These are phyloP conservation scores for Ophiostoma tasmaniense DNA, from an alignment of 2,329 filamentous ascomycete genomes.

Conservation along the genomic window DNA sequence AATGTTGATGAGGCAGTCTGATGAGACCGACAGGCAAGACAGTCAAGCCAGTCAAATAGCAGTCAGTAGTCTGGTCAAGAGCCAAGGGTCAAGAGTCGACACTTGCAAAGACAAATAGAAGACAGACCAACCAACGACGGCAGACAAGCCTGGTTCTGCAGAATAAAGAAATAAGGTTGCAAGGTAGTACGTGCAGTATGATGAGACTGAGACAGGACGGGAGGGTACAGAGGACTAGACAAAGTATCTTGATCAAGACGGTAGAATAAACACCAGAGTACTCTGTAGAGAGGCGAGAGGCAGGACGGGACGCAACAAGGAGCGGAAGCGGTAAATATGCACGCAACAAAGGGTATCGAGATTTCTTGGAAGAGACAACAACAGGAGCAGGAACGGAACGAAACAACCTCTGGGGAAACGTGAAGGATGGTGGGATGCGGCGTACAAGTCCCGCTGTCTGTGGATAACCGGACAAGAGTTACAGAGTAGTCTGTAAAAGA, in stretches of 20 bases:
- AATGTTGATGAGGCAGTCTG: neutral
- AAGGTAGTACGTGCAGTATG: conserved; percentile 1
- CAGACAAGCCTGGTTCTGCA: neutral
- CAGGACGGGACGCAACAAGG: neutral
- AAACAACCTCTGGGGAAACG: neutral
- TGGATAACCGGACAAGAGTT: neutral
- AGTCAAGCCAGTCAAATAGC: neutral
- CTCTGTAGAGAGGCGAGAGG: no score
- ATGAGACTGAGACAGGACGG: neutral
- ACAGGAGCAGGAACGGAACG: neutral
- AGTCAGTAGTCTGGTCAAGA: no score
- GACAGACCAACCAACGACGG: neutral
- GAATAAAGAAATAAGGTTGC: neutral
- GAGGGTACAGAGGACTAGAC: neutral
- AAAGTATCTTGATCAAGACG: neutral
- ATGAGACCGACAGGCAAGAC: neutral
- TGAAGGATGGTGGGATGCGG: neutral
- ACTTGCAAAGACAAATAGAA: neutral
- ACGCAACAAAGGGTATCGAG: neutral
- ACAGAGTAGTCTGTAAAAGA: no score
- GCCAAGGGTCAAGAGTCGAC: no score
- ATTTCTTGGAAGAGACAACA: neutral
- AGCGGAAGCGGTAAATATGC: neutral
- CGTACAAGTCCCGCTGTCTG: neutral
- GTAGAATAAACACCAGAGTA: neutral